Base-by-base conservation (phyloP, 495 filamentous ascomycete genomes). In the Acidomyces sp. region DNA sequence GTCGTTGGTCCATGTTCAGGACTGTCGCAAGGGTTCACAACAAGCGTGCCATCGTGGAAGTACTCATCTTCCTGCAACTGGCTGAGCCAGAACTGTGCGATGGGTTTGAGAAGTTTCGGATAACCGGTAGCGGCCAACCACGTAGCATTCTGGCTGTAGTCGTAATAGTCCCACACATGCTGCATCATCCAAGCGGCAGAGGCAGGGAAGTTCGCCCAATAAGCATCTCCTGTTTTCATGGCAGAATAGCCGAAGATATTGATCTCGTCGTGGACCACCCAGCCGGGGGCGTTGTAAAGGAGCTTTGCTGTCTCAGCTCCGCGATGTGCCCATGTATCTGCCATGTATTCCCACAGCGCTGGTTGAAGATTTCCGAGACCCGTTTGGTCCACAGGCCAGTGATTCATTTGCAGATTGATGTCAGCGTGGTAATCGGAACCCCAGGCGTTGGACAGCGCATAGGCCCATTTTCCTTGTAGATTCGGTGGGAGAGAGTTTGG, bases 371-470 rank as follows among this genome's bases (percentile, higher is more conserved):
- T 43, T 37, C 26, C 63, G 0, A 68, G 53, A 0, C 65, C 60
- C 3, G 62, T 61, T 29, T 58, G 50, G 25, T 65, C 56, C 1
- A 53, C 62, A 0, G 45, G 54, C 65, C 66, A 71, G 46, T 63
- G 48, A 35, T 68, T 69, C 69, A 72, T 72, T 45, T 71, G 67
- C 6, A 72, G 37, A 37, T 71, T 71, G 31, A 71, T 70, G 25
- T 71, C 65, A 24, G 60, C 56, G 36, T 69, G 66, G 41, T 71
- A 72, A 39, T 72, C 66, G 4, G 56, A 60, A 33, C 63, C 53
- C 68, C 68, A 72, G 4, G 58, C 51, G 21, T 51, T 53, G 9
- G 45, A 45, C 18, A 62, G 40, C 0, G 39, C 49, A 7, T 55
- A 51, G n/a, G 54, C 54, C 66, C 66, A 68, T 21, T 50, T 55